These are phyloP conservation scores for Tuber melanosporum DNA, from an alignment of 495 filamentous ascomycete genomes.

Conservation along the genomic window DNA sequence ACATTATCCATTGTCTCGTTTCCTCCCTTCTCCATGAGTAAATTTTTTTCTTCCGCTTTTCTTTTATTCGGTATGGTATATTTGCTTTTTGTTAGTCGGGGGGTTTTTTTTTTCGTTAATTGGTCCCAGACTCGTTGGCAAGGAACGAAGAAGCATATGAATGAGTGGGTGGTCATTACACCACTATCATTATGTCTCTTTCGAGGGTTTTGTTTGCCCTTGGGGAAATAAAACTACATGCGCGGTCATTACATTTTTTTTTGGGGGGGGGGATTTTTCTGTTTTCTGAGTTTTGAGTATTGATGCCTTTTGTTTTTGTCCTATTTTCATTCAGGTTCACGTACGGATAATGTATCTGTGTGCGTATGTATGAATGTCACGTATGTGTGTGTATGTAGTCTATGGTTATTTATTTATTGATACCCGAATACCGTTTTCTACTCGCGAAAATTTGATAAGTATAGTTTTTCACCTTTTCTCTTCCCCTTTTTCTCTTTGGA, in stretches of 20 bases:
- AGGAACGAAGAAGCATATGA: not conserved
- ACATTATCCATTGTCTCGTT: conserved; percentile 14
- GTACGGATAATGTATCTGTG: not conserved
- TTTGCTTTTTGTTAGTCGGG: not conserved
- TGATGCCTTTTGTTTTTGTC: not conserved
- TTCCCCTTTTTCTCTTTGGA: not conserved
- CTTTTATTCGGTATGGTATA: conserved; percentile 9
- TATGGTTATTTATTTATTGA: not conserved
- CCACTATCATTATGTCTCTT: not conserved
- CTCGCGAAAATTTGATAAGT: not conserved
- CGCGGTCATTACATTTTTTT: not conserved
- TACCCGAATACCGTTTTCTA: not conserved
- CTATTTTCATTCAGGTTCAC: not conserved
- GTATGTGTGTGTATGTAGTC: conserved; percentile 4
- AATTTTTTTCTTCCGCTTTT: not conserved
- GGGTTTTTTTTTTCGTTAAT: not conserved
- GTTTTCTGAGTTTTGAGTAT: not conserved
- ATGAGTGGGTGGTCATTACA: not conserved
- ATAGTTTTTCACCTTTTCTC: not conserved
- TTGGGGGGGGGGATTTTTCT: not conserved
- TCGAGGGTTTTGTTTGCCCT: not conserved
- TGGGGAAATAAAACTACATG: not conserved
- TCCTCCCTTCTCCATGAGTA: conserved; percentile 19
- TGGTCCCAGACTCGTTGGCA: not conserved
- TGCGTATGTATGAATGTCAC: not conserved